phyloP scores from a whole-genome alignment of 2,329 filamentous ascomycete species.

The Alternaria atra region DNA sequence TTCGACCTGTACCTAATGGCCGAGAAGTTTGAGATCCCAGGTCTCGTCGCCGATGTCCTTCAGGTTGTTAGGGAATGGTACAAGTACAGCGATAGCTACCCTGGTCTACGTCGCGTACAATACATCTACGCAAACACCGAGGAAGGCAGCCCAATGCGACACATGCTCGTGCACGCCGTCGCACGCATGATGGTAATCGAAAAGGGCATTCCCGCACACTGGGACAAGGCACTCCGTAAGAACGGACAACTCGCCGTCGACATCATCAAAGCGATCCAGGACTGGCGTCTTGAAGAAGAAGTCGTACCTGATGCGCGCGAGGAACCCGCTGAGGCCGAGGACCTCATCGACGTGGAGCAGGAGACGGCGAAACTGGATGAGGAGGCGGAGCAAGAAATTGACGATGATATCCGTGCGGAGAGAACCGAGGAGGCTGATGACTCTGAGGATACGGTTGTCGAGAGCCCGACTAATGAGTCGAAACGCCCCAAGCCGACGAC shows the following conservation, averaged over 20 bases:
- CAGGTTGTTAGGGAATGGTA: conserved; percentile 62
- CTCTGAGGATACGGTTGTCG: conserved; percentile 38
- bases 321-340: conserved; percentile 52
- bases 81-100: conserved; percentile 62
- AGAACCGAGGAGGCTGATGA: conserved; percentile 28
- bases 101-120: conserved; percentile 62
- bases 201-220: conserved; percentile 61
- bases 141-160: conserved; percentile 57
- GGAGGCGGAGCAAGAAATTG: conserved; percentile 39
- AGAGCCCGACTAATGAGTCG: conserved; percentile 21
- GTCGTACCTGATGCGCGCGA: conserved; percentile 61
- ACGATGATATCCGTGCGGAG: conserved; percentile 41
- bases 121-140: conserved; percentile 62
- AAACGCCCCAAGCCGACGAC: conserved; percentile 9
- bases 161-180: conserved; percentile 59
- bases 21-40: conserved; percentile 61
- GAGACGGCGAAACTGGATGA: conserved; percentile 51
- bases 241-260: conserved; percentile 66
- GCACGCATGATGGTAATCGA: conserved; percentile 61
- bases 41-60: conserved; percentile 59
- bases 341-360: conserved; percentile 44
- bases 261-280: conserved; percentile 63
- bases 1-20: conserved; percentile 65
- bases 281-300: conserved; percentile 61
- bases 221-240: conserved; percentile 64